Evolutionary conservation across 805 yeast species (phyloP), one percentile per base, ranked within the genome.

Genomic region (Ogataea trehaloabstinens): DNA sequence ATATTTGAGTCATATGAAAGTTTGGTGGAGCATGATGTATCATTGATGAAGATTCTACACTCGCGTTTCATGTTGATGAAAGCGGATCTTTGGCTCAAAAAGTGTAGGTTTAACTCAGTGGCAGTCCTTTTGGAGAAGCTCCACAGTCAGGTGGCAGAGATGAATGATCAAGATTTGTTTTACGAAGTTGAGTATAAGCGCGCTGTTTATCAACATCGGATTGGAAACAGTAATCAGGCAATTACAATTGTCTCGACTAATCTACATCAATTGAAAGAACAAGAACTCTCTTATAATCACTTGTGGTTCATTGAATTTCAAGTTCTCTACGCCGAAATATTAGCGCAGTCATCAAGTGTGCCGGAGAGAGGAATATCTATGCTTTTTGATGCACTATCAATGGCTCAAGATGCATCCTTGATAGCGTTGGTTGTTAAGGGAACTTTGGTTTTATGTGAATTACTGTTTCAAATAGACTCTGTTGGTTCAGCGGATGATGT

Each of bases 351-450:
- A 12, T 71, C 74, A 0, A 19, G 35, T 4, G 58, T 68, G 4
- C 74, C 78, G 11, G 56, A 71, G 7, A 66, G 82, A 40, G 77
- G 75, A 0, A 45, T 82, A 6, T 70, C 82, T 0, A 52, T 71
- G 15, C 50, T 80, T 0, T 53, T 75, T 5, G 76, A 75, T 44
- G 68, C 78, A 36, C 57, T 82, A 2, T 69, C 72, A 33, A 51
- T 67, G 10, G 74, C 84, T 0, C 67, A 68, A 16, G 52, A 56
- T 4, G 64, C 73, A 6, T 77, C 82, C 2, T 66, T 74, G 38
- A 56, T 66, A 3, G 55, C 72, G 0, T 53, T 74, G 6, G 56
- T 70, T 1, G 64, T 73, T 1, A 78, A 76, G 42, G 76, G 78
- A 0, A 51, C 74, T 2, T 40, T 77, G 5, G 55, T 70, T 3